A percentile compares a stretch with the other conserved stretches of the same genome.
phyloP scores from a whole-genome alignment of 2,329 filamentous ascomycete genomes.

The Amauroascus niger region DNA sequence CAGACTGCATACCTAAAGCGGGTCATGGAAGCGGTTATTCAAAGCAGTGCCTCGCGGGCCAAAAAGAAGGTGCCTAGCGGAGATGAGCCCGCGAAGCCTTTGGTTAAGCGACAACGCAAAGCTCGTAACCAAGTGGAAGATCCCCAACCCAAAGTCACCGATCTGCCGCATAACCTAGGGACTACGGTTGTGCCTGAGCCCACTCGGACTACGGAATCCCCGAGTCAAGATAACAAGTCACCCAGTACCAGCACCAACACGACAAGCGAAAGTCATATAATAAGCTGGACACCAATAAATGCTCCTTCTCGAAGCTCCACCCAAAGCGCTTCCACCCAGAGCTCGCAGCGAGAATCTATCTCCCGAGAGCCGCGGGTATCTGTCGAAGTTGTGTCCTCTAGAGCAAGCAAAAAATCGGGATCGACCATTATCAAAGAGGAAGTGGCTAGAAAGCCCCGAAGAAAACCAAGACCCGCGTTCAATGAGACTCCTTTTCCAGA shows the following conservation, averaged over 20 bases:
- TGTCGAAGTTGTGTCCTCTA: background rate
- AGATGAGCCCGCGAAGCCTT: background rate
- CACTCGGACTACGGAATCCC: background rate
- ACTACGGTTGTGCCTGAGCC: background rate
- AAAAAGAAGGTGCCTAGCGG: background rate
- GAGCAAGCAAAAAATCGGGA: background rate
- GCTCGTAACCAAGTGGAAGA: background rate
- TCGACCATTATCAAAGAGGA: background rate
- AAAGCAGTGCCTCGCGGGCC: background rate
- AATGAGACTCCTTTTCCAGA: constrained; percentile 54
- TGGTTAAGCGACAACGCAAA: background rate
- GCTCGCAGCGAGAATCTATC: background rate
- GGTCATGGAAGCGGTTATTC: background rate
- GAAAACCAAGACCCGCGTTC: background rate
- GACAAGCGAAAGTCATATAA: background rate
- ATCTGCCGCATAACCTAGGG: constrained; percentile 6
- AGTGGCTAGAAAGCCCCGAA: background rate
- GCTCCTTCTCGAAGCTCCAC: background rate
- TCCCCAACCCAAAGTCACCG: background rate
- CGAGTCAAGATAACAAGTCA: background rate
- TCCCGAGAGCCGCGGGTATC: background rate
- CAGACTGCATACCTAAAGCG: too few relatives aligned
- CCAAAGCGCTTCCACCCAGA: background rate
- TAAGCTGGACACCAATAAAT: background rate
- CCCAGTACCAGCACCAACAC: background rate